Conservation (phyloP, 805 yeast genomes). For the Wickerhamomyces silvicola region DNA sequence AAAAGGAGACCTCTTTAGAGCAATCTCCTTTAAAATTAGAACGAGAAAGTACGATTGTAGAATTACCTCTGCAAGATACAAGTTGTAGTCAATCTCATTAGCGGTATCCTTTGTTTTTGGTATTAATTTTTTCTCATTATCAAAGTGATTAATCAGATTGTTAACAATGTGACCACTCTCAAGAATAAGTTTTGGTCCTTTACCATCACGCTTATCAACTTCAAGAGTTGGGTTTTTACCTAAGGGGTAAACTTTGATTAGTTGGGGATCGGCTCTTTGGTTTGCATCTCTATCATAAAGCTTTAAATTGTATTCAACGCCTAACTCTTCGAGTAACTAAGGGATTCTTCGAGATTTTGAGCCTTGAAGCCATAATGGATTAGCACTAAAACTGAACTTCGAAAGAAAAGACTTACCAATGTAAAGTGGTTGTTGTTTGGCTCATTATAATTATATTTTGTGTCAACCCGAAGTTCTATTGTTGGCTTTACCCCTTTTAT, state of each 20-base stretch:
- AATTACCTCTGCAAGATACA: conserved; percentile 59
- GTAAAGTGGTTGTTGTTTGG: conserved; percentile 13
- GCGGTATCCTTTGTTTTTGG: conserved; percentile 34
- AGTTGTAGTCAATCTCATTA: conserved; percentile 41
- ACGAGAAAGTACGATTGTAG: conserved; percentile 43
- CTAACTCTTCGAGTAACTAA: conserved; percentile 61
- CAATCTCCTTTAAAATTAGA: conserved; percentile 31
- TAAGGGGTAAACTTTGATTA: conserved; percentile 49
- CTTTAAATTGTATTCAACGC: conserved; percentile 47
- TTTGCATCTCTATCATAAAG: conserved; percentile 43
- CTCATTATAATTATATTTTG: background rate
- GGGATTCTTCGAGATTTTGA: conserved; percentile 57
- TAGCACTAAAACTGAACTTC: background rate
- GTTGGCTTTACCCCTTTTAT: no score
- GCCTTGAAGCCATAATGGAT: conserved; percentile 32
- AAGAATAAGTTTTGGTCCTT: conserved; percentile 30
- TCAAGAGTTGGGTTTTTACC: conserved; percentile 63
- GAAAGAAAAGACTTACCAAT: conserved; percentile 12
- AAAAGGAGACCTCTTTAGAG: conserved; percentile 36
- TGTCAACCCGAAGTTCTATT: no score
- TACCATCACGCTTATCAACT: conserved; percentile 28
- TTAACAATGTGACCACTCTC: conserved; percentile 59
- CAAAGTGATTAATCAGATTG: conserved; percentile 45
- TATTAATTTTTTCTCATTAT: conserved; percentile 31
- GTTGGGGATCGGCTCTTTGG: conserved; percentile 42